These are phyloP conservation scores for Fusarium sp. DNA, from an alignment of 2,329 filamentous ascomycete genomes.

Conservation along the genomic window DNA sequence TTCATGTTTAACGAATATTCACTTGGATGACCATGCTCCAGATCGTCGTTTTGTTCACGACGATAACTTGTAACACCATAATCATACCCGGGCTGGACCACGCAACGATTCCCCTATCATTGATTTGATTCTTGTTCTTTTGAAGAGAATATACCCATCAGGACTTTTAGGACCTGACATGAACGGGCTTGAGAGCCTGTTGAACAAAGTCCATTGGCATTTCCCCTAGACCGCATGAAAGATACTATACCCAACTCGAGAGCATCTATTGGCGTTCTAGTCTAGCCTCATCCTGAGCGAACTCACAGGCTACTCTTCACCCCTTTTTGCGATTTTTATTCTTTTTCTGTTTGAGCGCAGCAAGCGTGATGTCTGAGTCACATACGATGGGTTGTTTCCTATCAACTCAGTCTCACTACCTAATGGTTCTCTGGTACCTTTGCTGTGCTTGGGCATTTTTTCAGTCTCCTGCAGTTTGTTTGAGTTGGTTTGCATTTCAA, in stretches of 20 bases:
- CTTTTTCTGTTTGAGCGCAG: neutral
- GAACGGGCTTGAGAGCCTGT: neutral
- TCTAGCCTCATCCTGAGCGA: neutral
- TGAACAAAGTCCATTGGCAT: constrained; percentile 15
- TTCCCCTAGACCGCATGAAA: constrained; percentile 27
- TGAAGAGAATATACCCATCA: constrained; percentile 47
- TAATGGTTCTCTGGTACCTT: neutral
- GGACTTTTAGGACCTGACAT: constrained; percentile 45
- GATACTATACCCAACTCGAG: constrained; percentile 21
- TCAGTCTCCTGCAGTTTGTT: neutral
- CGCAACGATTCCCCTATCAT: constrained; percentile 34
- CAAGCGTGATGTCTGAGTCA: constrained; percentile 8
- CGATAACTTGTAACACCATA: constrained; percentile 41
- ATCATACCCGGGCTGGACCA: constrained; percentile 41
- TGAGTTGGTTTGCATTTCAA: constrained; percentile 1
- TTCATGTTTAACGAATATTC: constrained; percentile 31
- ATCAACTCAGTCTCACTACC: neutral
- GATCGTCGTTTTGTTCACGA: constrained; percentile 23
- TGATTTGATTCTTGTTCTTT: constrained; percentile 37
- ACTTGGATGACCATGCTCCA: constrained; percentile 20
- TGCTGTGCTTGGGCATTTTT: neutral
- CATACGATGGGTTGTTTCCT: constrained; percentile 1
- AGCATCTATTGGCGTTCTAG: constrained; percentile 32
- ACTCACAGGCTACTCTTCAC: constrained; percentile 2
- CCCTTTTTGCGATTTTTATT: constrained; percentile 11